Evolutionary conservation across 495 filamentous ascomycete species (phyloP), one percentile per base, ranked within the genome.

Genomic region (Apodospora peruviana): DNA sequence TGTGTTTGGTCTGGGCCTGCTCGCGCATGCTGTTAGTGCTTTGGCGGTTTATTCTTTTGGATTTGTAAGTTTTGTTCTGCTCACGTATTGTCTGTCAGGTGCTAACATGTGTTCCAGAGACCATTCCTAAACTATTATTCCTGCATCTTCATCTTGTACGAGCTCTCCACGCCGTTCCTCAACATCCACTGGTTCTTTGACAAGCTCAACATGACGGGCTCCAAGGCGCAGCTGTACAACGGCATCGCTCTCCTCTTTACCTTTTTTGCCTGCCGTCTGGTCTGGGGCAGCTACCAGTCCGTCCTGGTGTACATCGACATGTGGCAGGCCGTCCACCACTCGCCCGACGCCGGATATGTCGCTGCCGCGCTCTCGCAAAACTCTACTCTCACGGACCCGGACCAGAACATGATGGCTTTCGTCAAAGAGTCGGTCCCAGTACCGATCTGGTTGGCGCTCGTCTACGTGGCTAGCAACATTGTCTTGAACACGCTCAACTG

Each of bases 181-280:
- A 94, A 95, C 66, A 87, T 97, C 69, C 93, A 99, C 77, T 99
- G 93, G 93, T 97, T 99, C 79, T 91, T 86, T 62, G 93, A 99
- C 74, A 99, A 99, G 72, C 76, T 96, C 59, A 82, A 87, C 65
- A 85, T 95, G 78, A 99, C 94, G 19, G 93, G 93, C 43, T 86
- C 86, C 51, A 75, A 58, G 14, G 57, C 62, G 2, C 90, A 96
- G 68, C 83, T 91, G 58, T 87, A 91, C 68, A 96, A 96, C 65
- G 90, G 90, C 58, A 81, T 91, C 64, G 55, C 77, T 50, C 78
- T 90, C 16, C 71, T 88, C 39, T 50, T 59, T 38, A 83, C 80
- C 40, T 99, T 99, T 74, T 93, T 95, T 74, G 78, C 65, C 65
- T 94, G 88, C 66, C 89, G 93, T 47, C 77, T 99, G 11, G 70